These are phyloP conservation scores for Cercospora berteroae DNA, from an alignment of 2,329 filamentous ascomycete genomes.

Conservation along the genomic window DNA sequence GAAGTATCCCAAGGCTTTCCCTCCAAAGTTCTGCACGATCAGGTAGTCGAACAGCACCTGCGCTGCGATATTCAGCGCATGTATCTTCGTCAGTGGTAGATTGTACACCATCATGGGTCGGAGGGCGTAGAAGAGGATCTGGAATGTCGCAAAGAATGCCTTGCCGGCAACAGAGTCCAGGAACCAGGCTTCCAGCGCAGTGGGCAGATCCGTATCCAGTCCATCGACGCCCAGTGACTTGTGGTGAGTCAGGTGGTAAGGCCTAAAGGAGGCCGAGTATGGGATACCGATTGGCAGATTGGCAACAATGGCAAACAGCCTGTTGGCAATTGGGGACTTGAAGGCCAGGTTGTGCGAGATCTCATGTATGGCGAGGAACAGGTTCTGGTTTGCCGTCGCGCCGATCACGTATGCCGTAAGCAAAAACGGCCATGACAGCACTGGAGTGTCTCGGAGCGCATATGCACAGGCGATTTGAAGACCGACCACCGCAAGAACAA, in stretches of 20 bases:
- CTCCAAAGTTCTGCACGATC: constrained; percentile 61
- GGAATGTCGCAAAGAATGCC: constrained; percentile 98
- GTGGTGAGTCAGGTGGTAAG: constrained; percentile 98
- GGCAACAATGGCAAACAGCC: constrained; percentile 84
- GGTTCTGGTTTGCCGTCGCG: constrained; percentile 95
- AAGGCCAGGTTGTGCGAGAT: constrained; percentile 98
- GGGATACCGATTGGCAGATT: constrained; percentile 95
- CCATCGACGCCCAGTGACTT: constrained; percentile 97
- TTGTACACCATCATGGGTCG: constrained; percentile 93
- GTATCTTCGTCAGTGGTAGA: constrained; percentile 80
- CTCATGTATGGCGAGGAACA: constrained; percentile 97
- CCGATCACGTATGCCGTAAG: constrained; percentile 85
- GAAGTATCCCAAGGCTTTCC: constrained; percentile 73
- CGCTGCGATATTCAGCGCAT: constrained; percentile 73
- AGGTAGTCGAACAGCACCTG: constrained; percentile 76
- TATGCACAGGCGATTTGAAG: constrained; percentile 78
- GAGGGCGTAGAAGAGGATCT: constrained; percentile 97
- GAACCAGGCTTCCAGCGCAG: constrained; percentile 83
- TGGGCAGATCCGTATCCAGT: constrained; percentile 93
- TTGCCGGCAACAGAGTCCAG: constrained; percentile 95
- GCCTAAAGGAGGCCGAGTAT: constrained; percentile 93
- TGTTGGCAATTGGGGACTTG: constrained; percentile 73
- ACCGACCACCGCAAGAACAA: constrained; percentile 78
- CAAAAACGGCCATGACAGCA: constrained; percentile 83
- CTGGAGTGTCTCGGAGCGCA: constrained; percentile 69